Base-by-base conservation (phyloP, 768 basidiomycete species). In the Leucosporidium scottii region DNA sequence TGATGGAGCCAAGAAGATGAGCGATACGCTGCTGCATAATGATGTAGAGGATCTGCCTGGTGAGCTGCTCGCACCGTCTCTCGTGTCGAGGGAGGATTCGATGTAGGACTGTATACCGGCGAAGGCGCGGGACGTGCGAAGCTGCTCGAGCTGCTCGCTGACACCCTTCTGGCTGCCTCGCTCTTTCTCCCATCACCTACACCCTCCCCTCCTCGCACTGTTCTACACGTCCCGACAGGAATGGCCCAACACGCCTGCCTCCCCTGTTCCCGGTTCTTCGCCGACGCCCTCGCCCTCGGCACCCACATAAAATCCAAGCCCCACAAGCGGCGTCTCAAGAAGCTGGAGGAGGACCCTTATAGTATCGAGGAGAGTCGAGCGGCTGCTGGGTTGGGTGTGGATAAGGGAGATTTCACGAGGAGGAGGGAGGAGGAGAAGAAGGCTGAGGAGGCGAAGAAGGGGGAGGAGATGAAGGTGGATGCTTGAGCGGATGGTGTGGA, bases 31-130 rank as follows among this genome's bases (percentile, higher is more conserved):
- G 25, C 27, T 49, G n/a, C 66, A 66, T 28, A 69, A 69, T 62
- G 71, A 73, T 44, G 27, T 73, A 25, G 71, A 73, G 49, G 71
- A 73, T 49, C 25, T 73, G 17, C 71, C 71, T 4, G 71, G 71
- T 34, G 10, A 5, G 34, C 10, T 72, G n/a, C n/a, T n/a, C n/a
- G n/a, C n/a, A n/a, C 2, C 25, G 71, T 51, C 61, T 44, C 15
- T 10, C 39, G 39, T 44, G n/a, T n/a, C n/a, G n/a, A n/a, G n/a
- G n/a, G n/a, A n/a, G n/a, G n/a, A n/a, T n/a, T 3, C 34, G 34
- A 10, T 10, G 34, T 34, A 44, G 39, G 39, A 17, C 2, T 6
- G 39, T 44, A 13, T 15, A 44, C 8, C 39, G 39, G 8, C 13
- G 39, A 28, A 4, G 39, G 8, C 2, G 15, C 8, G 39, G 39